These are phyloP conservation scores for Vigna radiata DNA, from an alignment of 306 rosid species.

Conservation along the genomic window DNA sequence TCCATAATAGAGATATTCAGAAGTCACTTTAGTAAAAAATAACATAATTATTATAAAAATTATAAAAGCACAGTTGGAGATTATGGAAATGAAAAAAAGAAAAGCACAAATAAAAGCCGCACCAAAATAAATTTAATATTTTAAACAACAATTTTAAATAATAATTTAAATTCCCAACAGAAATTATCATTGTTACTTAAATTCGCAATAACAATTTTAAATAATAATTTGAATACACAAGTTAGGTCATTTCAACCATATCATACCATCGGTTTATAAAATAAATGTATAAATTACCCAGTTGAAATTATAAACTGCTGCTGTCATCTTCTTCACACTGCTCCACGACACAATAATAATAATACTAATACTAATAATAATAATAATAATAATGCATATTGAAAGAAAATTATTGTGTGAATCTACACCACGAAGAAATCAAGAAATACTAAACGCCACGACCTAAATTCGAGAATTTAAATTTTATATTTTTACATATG, in stretches of 20 bases:
- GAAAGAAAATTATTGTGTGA: slow-evolving; percentile 56
- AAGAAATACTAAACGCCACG: slow-evolving; percentile 50
- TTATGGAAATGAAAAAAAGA: no score
- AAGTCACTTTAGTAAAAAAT: no score
- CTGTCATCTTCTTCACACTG: slow-evolving; percentile 51
- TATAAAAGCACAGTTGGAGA: no score
- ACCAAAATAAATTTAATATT: no score
- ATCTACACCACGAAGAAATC: slow-evolving; percentile 62
- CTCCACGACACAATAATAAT: slow-evolving; percentile 43
- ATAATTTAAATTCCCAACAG: no score
- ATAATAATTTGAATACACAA: slow-evolving; percentile 4
- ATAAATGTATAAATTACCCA: slow-evolving; percentile 45
- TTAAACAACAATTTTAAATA: no score
- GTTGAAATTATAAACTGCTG: slow-evolving; percentile 33
- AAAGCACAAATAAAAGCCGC: no score
- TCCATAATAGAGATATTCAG: no score
- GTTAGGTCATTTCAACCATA: slow-evolving; percentile 37
- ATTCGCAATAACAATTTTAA: no score
- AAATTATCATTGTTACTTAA: no score
- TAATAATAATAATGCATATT: slow-evolving; percentile 38
- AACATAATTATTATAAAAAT: no score
- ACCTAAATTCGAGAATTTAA: slow-evolving; percentile 53
- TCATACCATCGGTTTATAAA: slow-evolving; percentile 9
- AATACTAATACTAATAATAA: background rate
- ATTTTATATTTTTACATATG: slow-evolving; percentile 53